Evolutionary conservation across 345 rosid genomes (phyloP).

Genomic region (Raphanus sativus): DNA sequence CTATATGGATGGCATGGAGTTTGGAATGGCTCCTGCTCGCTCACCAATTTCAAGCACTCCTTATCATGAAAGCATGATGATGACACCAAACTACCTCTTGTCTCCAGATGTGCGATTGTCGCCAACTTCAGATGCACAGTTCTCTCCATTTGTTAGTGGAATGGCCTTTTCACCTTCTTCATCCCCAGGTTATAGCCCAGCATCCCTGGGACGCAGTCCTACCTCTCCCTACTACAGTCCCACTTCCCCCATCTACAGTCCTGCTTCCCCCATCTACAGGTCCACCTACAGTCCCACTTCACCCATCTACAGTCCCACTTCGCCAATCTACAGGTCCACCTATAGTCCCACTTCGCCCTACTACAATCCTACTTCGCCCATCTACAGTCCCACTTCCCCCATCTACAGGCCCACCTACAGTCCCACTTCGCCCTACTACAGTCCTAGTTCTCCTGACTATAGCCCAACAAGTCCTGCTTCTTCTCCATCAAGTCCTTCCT

Average conservation of each 20-base stretch:
- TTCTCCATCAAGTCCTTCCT: conserved; percentile 74
- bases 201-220: conserved; percentile 79
- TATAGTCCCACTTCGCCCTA: conserved; percentile 80
- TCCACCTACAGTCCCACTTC: conserved; percentile 73
- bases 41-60: conserved; percentile 92
- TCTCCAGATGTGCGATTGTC: conserved; percentile 84
- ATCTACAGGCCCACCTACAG: conserved; percentile 43
- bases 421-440: conserved; percentile 86
- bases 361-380: conserved; percentile 82
- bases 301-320: conserved; percentile 80
- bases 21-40: conserved; percentile 89
- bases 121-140: conserved; percentile 77
- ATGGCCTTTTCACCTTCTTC: conserved; percentile 85
- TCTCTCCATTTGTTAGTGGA: conserved; percentile 93
- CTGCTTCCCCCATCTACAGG: conserved; percentile 55
- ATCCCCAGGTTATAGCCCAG: conserved; percentile 83
- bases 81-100: conserved; percentile 84
- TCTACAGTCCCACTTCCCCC: conserved; percentile 83
- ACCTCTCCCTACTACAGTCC: conserved; percentile 86
- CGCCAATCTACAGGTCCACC: conserved; percentile 76
- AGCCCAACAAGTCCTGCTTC: conserved; percentile 84
- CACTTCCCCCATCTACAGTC: conserved; percentile 80
- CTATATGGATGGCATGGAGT: conserved; percentile 87
- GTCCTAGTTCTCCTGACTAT: conserved; percentile 47
- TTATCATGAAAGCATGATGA: conserved; percentile 95